These are phyloP conservation scores for Fistulifera pelliculosa DNA, from an alignment of 108 stramenopile genomes.

Conservation along the genomic window DNA sequence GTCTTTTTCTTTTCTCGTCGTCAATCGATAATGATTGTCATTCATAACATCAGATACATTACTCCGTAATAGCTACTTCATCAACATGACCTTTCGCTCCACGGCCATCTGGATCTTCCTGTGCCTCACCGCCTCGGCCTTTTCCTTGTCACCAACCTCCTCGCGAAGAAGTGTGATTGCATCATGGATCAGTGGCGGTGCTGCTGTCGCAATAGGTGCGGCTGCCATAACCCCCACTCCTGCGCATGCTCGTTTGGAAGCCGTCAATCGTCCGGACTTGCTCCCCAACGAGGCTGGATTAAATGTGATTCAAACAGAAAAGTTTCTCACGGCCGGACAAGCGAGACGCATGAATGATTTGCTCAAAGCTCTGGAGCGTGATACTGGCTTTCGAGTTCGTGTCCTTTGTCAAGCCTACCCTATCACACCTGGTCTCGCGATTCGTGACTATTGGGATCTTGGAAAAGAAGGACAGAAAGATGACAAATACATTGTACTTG, in stretches of 20 bases:
- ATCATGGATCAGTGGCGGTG: neutral
- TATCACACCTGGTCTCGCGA: slow-evolving; percentile 60
- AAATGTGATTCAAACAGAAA: slow-evolving; percentile 80
- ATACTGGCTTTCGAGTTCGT: slow-evolving; percentile 72
- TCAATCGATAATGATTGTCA: no score
- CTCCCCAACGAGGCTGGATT: slow-evolving; percentile 50
- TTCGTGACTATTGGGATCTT: slow-evolving; percentile 81
- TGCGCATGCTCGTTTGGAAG: slow-evolving; percentile 65
- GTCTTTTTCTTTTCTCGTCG: no score
- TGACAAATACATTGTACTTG: slow-evolving; percentile 80
- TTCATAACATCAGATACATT: no score
- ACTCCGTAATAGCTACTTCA: no score
- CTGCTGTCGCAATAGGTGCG: neutral
- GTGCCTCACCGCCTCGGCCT: no score
- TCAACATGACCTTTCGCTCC: no score
- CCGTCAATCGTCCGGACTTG: slow-evolving; percentile 76
- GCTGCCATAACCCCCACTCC: slow-evolving; percentile 25
- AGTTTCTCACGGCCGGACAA: slow-evolving; percentile 76
- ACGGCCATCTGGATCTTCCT: no score
- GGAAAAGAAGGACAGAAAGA: slow-evolving; percentile 84
- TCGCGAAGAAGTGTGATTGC: no score
- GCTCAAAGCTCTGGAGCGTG: slow-evolving; percentile 51
- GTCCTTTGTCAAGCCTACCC: slow-evolving; percentile 82
- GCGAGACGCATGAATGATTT: slow-evolving; percentile 61
- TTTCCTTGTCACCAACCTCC: no score